Evolutionary conservation across 768 basidiomycete species (phyloP).

Genomic region (Trametes maxima): DNA sequence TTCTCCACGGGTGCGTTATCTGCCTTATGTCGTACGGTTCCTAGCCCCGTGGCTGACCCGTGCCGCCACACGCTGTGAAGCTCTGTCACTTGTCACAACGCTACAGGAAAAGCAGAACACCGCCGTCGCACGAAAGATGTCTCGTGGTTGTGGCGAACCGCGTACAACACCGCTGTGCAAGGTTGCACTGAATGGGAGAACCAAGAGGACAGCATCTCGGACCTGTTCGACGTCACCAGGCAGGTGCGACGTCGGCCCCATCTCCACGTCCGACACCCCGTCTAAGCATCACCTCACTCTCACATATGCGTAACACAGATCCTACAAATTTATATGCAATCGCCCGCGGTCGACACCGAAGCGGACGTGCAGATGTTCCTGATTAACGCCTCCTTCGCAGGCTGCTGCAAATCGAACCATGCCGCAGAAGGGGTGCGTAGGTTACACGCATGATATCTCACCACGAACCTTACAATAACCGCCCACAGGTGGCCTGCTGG

Average conservation of each 20-base stretch:
- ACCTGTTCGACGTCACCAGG: slow-evolving; percentile 70
- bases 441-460: slow-evolving; percentile 1
- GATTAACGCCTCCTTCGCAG: slow-evolving; percentile 72
- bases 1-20: slow-evolving; percentile 61
- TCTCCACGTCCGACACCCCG: slow-evolving; percentile 2
- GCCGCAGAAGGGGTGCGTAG: slow-evolving; percentile 24
- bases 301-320: slow-evolving; percentile 44
- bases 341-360: slow-evolving; percentile 63
- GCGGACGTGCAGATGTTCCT: slow-evolving; percentile 65
- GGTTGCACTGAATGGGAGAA: slow-evolving; percentile 80
- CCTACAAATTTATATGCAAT: slow-evolving; percentile 59
- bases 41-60: slow-evolving; percentile 13
- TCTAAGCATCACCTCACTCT: slow-evolving; percentile 1
- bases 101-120: slow-evolving; percentile 44
- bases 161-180: slow-evolving; percentile 83
- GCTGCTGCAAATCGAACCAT: slow-evolving; percentile 42
- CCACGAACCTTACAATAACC: background rate
- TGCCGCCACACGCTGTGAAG: slow-evolving; percentile 6
- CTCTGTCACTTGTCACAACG: slow-evolving; percentile 22
- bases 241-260: slow-evolving; percentile 47
- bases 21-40: background rate
- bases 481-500: slow-evolving; percentile 4
- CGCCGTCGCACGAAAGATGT: slow-evolving; percentile 70
- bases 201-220: slow-evolving; percentile 61
- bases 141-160: slow-evolving; percentile 88